Evolutionary conservation across 352 stramenopile species (phyloP).

Genomic region (Peronospora destructor): DNA sequence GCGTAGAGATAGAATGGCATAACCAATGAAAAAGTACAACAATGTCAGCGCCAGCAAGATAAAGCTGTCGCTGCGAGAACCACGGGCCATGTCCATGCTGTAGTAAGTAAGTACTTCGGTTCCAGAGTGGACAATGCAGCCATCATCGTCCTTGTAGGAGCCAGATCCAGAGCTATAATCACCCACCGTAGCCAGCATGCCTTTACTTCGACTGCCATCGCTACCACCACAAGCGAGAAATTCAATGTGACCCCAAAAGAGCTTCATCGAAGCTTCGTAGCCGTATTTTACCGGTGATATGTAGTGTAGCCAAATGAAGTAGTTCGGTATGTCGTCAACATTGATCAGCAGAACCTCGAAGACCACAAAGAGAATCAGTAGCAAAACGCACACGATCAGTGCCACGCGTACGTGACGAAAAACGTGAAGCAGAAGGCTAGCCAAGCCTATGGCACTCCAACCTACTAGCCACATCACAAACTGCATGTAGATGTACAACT

Average conservation of each 20-base stretch:
- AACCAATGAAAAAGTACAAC: conserved; percentile 33
- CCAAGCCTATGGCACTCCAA: conserved; percentile 29
- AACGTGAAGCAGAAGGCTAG: conserved; percentile 23
- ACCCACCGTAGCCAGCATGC: conserved; percentile 13
- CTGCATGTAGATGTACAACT: conserved; percentile 46
- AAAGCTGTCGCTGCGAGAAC: conserved; percentile 24
- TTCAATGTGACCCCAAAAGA: conserved; percentile 29
- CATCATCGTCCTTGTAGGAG: conserved; percentile 14
- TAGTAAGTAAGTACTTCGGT: conserved; percentile 45
- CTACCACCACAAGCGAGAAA: conserved; percentile 20
- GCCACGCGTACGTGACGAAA: conserved; percentile 30
- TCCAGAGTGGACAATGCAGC: conserved; percentile 37
- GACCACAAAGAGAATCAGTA: conserved; percentile 36
- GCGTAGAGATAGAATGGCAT: conserved; percentile 29
- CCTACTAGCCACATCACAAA: conserved; percentile 35
- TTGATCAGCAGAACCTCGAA: conserved; percentile 45
- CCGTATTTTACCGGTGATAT: conserved; percentile 44
- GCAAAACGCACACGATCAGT: conserved; percentile 22
- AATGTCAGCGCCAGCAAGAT: conserved; percentile 38
- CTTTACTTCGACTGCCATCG: conserved; percentile 13
- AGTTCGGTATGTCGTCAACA: conserved; percentile 39
- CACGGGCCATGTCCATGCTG: conserved; percentile 31
- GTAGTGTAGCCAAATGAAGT: conserved; percentile 54
- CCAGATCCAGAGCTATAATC: conserved; percentile 14
- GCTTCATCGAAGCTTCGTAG: conserved; percentile 38